phyloP scores from a whole-genome alignment of 2,329 filamentous ascomycete species.

The Phoma sp. region DNA sequence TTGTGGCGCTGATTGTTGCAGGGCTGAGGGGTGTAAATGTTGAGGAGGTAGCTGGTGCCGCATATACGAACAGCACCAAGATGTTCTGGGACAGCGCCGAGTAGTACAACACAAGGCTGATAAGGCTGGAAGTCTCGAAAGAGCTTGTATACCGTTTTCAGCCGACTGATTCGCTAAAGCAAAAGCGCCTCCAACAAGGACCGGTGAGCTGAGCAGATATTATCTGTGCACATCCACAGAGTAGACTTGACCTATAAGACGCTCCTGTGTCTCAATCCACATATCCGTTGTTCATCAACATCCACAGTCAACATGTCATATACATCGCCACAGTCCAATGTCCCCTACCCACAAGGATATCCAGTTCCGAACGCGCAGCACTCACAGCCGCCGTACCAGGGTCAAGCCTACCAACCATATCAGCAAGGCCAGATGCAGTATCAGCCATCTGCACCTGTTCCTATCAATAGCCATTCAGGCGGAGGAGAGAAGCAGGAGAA shows the following conservation, averaged over 20 bases:
- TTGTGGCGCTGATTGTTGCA: constrained; percentile 58
- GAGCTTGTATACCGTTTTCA: no score
- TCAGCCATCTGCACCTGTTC: neutral
- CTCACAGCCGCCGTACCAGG: neutral
- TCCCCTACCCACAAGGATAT: neutral
- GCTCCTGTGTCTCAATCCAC: neutral
- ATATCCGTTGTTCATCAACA: neutral
- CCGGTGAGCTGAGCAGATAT: neutral
- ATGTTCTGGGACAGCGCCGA: constrained; percentile 16
- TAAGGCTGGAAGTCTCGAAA: no score
- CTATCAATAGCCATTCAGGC: neutral
- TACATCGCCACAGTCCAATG: neutral
- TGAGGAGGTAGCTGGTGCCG: constrained; percentile 53
- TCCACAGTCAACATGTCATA: neutral
- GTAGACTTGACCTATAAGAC: neutral
- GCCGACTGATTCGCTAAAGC: neutral
- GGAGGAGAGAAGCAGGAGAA: neutral
- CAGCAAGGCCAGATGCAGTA: neutral
- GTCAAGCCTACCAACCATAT: neutral
- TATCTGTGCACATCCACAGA: neutral
- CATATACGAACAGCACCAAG: constrained; percentile 47
- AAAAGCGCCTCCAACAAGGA: neutral
- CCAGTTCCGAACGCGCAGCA: neutral
- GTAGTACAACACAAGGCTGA: neutral
- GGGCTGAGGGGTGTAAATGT: constrained; percentile 56